Evolutionary conservation across 208 protist genomes (phyloP).

Genomic region (Leishmania mexicana): DNA sequence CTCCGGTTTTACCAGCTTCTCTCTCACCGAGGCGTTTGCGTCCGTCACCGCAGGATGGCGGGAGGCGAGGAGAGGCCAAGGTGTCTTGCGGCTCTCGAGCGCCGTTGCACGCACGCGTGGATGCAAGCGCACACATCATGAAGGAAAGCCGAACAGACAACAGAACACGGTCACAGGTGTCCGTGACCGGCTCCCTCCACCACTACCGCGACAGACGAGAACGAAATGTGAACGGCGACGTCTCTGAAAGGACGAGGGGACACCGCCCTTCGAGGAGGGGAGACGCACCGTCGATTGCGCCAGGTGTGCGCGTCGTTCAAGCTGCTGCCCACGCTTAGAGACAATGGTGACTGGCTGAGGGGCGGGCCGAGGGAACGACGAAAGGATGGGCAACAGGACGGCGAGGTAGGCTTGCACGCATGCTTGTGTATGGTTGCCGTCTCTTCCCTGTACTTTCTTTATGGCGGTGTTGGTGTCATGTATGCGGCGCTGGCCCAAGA

Average conservation of each 20-base stretch:
- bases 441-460: neutral
- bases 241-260: neutral
- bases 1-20: neutral
- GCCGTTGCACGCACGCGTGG: neutral
- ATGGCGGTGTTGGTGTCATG: neutral
- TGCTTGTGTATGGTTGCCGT: no score
- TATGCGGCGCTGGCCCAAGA: neutral
- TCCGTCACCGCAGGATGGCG: neutral
- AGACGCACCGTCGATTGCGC: neutral
- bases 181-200: neutral
- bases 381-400: neutral
- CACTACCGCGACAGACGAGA: neutral
- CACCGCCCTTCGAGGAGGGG: neutral
- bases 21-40: neutral
- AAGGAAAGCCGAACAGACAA: neutral
- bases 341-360: neutral
- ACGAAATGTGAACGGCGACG: neutral
- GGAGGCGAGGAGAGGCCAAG: no score
- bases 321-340: neutral
- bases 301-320: neutral
- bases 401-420: neutral
- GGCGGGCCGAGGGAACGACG: neutral
- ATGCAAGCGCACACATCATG: neutral
- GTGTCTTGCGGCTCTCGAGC: neutral
- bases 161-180: neutral